Conservation (phyloP, 148 eudicot genomes). For the Cornus suecica region DNA sequence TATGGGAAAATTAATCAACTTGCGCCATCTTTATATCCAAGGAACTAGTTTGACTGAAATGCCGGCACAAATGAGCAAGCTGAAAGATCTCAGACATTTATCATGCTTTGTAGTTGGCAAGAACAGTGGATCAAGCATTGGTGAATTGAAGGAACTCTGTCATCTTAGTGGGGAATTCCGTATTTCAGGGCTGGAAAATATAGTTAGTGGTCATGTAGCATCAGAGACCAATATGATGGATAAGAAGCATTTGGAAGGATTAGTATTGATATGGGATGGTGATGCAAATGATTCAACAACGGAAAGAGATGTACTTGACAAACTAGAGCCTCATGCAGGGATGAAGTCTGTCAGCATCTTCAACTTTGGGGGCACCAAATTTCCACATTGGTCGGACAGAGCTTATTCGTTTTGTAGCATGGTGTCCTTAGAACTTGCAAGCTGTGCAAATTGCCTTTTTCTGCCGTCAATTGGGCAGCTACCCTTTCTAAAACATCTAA, state of each 20-base stretch:
- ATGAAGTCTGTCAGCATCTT: background rate
- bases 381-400: slow-evolving; percentile 1
- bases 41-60: background rate
- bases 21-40: slow-evolving; percentile 8
- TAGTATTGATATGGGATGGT: background rate
- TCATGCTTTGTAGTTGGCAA: no score
- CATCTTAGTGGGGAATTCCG: background rate
- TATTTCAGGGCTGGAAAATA: slow-evolving; percentile 6
- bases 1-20: background rate
- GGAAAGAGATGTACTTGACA: background rate
- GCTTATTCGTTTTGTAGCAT: background rate
- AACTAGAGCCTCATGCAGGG: slow-evolving; percentile 9
- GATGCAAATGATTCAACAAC: background rate
- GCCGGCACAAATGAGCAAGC: background rate
- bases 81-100: background rate
- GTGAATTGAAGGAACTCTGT: background rate
- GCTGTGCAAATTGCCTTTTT: background rate
- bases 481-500: slow-evolving; percentile 11
- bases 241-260: background rate
- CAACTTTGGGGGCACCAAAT: background rate
- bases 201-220: background rate
- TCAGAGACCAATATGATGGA: slow-evolving; percentile 6
- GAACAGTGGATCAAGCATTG: background rate
- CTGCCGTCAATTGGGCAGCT: slow-evolving; percentile 15
- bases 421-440: background rate